Evolutionary conservation across 2,329 filamentous ascomycete genomes (phyloP).

Genomic region (Epichloe festucae): DNA sequence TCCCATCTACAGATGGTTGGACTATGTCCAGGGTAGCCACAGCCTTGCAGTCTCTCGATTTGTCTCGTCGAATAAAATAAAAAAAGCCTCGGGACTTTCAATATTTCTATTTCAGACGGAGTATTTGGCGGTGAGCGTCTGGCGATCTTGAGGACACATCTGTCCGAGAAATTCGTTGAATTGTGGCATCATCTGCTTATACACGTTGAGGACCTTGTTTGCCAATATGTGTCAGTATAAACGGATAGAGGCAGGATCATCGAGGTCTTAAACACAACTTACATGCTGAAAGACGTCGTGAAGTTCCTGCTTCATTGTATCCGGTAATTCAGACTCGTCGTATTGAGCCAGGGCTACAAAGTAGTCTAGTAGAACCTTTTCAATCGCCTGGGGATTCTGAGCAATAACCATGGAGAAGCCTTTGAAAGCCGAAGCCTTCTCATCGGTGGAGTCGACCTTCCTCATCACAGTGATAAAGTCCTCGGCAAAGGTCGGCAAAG

Average conservation of each 20-base stretch:
- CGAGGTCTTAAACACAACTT: constrained; percentile 19
- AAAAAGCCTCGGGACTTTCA: too few species aligned
- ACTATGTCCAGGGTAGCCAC: background rate
- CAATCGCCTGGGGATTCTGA: constrained; percentile 83
- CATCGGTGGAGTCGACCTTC: constrained; percentile 75
- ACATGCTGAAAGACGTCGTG: constrained; percentile 67
- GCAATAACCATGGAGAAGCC: constrained; percentile 79
- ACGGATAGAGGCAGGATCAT: background rate
- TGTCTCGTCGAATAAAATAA: background rate
- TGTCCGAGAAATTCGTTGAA: constrained; percentile 42
- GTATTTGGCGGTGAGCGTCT: constrained; percentile 36
- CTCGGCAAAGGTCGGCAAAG: constrained; percentile 66
- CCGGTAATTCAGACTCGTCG: constrained; percentile 47
- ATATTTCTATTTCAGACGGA: constrained; percentile 20
- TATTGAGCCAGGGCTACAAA: constrained; percentile 76
- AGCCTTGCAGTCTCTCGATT: background rate
- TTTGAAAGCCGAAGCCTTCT: constrained; percentile 87
- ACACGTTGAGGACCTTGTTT: constrained; percentile 37
- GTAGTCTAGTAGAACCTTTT: constrained; percentile 68
- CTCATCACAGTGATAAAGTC: constrained; percentile 73
- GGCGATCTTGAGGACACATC: constrained; percentile 35
- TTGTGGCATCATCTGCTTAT: constrained; percentile 46
- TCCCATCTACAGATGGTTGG: background rate
- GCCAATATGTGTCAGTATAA: background rate
- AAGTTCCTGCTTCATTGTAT: constrained; percentile 50